Base-by-base conservation (phyloP, 177 flowering plant species). In the Vitis hybrid region DNA sequence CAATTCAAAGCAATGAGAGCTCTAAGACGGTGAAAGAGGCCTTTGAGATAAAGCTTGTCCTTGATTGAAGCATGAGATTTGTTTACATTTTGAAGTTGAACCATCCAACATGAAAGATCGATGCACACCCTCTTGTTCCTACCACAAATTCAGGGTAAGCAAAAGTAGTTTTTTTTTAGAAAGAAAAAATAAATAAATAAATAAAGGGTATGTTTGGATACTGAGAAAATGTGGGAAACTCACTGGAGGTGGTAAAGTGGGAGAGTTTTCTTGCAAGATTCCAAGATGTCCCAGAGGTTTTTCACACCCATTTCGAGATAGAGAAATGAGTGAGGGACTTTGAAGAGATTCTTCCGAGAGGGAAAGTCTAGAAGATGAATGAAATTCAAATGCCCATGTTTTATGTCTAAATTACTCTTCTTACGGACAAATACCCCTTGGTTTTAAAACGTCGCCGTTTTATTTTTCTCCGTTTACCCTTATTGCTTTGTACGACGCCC, bases 91-190 rank as follows among this genome's bases (percentile, higher is more conserved):
- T 89, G 93, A 63, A 95, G 91, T 74, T 91, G 96, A 49, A 95
- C 90, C 52, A 91, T 83, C 99, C 99, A 95, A 78, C 97, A 93
- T 2, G 99, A 95, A 8, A 95, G 87, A 86, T 95, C 99, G 62
- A 95, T 75, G 81, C 98, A 95, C 10, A 95, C 75, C 84, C 96
- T 87, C 75, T 93, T 93, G 88, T 93, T 91, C 89, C 97, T 94
- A 55, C 33, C 67, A 59, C n/a, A 66, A 52, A 6, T 31, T 53
- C 29, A 26, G 29, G 29, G 29, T 26, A 26, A 26, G 29, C 45
- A 39, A 39, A 7, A 7, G 45, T 39, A 39, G 45, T 39, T 39
- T 7, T 39, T 4, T 5, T 39, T 39, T 33, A 33, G 45, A 33
- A 33, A 39, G 7, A 5, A 60, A 65, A 70, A 66, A 51, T 59